Percentiles rank a stretch among this genome's conserved stretches.
Conservation (phyloP, 2,329 filamentous ascomycete species). For the Colletotrichum karsti region DNA sequence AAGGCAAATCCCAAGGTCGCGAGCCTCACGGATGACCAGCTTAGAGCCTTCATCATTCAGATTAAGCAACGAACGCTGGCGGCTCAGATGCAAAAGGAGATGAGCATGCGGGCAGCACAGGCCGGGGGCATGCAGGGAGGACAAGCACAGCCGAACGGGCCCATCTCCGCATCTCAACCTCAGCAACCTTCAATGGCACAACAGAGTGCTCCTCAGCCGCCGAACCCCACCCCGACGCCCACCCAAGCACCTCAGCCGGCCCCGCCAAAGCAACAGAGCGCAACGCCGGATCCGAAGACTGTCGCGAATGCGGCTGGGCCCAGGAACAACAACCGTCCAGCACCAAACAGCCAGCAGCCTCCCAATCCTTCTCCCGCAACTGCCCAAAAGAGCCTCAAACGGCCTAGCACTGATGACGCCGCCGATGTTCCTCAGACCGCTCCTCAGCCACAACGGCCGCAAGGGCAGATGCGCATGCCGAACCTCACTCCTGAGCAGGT, state of each 20-base stretch:
- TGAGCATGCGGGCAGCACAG: constrained; percentile 23
- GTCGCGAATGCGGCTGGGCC: constrained; percentile 16
- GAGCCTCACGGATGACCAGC: constrained; percentile 33
- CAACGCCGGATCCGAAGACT: constrained; percentile 31
- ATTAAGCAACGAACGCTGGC: constrained; percentile 24
- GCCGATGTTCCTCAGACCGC: constrained; percentile 32
- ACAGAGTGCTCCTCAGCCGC: neutral
- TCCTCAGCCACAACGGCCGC: constrained; percentile 26
- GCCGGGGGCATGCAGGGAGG: constrained; percentile 1
- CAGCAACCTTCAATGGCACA: constrained; percentile 12
- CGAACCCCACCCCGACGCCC: constrained; percentile 8
- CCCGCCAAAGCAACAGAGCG: constrained; percentile 24
- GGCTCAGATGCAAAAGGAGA: constrained; percentile 28
- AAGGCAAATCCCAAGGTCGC: constrained; percentile 32
- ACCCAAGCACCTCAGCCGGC: constrained; percentile 6
- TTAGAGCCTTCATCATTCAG: constrained; percentile 27
- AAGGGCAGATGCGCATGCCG: constrained; percentile 26
- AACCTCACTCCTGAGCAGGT: constrained; percentile 47
- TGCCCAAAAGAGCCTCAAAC: constrained; percentile 58
- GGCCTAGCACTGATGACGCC: constrained; percentile 56
- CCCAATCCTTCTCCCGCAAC: constrained; percentile 48
- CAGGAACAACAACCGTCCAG: constrained; percentile 38
- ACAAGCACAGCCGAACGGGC: neutral
- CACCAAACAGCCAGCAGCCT: constrained; percentile 44
- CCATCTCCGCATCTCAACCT: constrained; percentile 6